Evolutionary conservation across 1,139 yeast genomes (phyloP), one percentile per base, ranked within the genome.

Genomic region (Protomyces macrosporus): DNA sequence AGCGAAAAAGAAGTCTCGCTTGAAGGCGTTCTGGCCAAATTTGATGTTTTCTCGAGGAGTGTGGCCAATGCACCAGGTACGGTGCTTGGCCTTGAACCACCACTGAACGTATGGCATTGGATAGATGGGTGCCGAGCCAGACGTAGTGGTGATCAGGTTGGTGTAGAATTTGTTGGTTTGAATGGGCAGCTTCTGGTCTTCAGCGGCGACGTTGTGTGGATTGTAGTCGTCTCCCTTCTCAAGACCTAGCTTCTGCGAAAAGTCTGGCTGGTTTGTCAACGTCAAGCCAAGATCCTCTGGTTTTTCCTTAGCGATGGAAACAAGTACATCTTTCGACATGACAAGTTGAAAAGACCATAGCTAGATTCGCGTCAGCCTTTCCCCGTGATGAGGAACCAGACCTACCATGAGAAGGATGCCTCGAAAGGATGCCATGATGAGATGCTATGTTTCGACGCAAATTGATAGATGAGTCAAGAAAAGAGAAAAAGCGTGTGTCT

Each of bases 141-240:
- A 75, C 65, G 78, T 77, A 32, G 78, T 75, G 45, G 86, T 75
- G 70, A 84, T 75, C 74, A 87, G 75, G 72, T 87, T 87, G 56
- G 82, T 81, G 73, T 82, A 86, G 75, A 86, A 87, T 73, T 86
- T 87, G 78, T 87, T 87, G 50, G 93, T 87, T 69, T 84, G 82
- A 66, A 80, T 72, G 6, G 75, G 70, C 50, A 40, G 40, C 4
- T 50, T 50, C 12, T 36, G 12, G 39, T 36, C 9, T 36, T 36
- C 39, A 36, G 39, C 12, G 12, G 39, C 39, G 39, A 36, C 12
- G 2, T 36, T 36, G 39, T 12, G 12, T 36, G 39, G 39, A 7
- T 36, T 36, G 39, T 36, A 12, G 3, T 36, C 39, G 39, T 36
- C 9, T 36, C 39, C 39, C 3, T 36, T 12, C 39, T 36, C 12